These are phyloP conservation scores for Rhizophora mangle DNA, from an alignment of 345 rosid species.

Conservation along the genomic window DNA sequence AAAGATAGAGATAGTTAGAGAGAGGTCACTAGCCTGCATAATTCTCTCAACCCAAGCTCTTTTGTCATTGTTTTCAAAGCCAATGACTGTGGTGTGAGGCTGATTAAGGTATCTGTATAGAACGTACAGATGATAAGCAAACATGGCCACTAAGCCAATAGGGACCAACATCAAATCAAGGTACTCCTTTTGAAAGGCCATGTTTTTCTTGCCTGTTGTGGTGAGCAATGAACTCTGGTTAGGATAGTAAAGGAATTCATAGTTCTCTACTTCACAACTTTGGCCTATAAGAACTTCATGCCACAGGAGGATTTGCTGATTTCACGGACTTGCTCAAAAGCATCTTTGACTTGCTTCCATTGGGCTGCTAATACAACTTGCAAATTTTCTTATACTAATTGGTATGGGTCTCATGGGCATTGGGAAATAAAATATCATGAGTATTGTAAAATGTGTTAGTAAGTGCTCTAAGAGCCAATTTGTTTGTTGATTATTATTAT, in stretches of 20 bases:
- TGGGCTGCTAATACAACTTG: conserved; percentile 16
- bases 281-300: not conserved
- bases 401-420: not conserved
- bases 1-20: not conserved
- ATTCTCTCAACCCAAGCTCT: conserved; percentile 74
- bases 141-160: conserved; percentile 50
- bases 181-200: conserved; percentile 42
- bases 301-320: not conserved
- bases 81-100: conserved; percentile 62
- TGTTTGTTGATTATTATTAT: no score
- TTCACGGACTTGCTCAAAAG: not conserved
- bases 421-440: not conserved
- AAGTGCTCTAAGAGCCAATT: no score
- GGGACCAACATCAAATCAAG: conserved; percentile 76
- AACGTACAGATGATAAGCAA: conserved; percentile 56
- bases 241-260: no score
- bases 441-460: no score
- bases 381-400: not conserved
- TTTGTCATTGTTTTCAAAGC: conserved; percentile 63
- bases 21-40: conserved; percentile 40
- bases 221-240: no score
- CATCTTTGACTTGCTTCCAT: conserved; percentile 12
- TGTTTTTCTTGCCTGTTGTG: conserved; percentile 16
- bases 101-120: conserved; percentile 52
- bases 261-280: no score